Conservation (phyloP, 1,284 basidiomycete species). For the Cryptococcus jaspeensis region DNA sequence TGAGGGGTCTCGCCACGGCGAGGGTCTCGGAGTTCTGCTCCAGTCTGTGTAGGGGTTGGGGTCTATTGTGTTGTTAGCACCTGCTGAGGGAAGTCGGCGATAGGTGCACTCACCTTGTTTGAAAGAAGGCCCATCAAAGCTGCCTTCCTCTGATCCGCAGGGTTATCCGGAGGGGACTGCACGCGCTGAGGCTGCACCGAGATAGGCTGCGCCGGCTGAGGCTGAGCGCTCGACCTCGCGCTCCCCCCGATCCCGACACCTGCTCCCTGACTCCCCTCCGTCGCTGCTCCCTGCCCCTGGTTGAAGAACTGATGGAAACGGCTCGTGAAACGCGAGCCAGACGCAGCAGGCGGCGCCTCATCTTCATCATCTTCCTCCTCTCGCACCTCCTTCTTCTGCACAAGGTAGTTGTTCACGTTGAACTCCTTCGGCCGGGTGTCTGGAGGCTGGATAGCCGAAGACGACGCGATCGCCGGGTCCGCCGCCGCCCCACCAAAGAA, state of each 20-base stretch:
- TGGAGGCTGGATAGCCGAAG: constrained; percentile 8
- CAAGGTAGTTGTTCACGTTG: constrained; percentile 43
- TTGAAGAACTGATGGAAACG: constrained; percentile 46
- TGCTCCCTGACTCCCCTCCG: neutral
- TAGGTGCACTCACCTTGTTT: constrained; percentile 21
- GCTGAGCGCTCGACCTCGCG: constrained; percentile 1
- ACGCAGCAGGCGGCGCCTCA: constrained; percentile 3
- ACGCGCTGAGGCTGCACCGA: too few relatives aligned
- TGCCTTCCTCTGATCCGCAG: constrained; percentile 36
- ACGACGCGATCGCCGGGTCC: constrained; percentile 16
- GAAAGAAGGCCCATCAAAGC: constrained; percentile 44
- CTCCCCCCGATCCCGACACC: neutral
- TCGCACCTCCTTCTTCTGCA: constrained; percentile 19
- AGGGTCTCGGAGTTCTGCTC: neutral
- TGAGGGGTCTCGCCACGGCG: neutral
- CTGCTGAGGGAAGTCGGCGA: neutral
- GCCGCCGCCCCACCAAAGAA: constrained; percentile 29
- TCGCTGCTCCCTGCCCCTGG: constrained; percentile 4
- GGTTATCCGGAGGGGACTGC: neutral
- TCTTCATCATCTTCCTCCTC: constrained; percentile 18
- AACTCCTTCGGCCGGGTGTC: constrained; percentile 34
- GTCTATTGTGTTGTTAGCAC: neutral
- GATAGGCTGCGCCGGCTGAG: neutral
- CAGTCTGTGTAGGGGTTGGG: neutral
- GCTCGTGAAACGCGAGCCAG: constrained; percentile 28